Evolutionary conservation across 176 grass and related monocot genomes (phyloP), one percentile per base, ranked within the genome.

Genomic region (Chloris gayana): DNA sequence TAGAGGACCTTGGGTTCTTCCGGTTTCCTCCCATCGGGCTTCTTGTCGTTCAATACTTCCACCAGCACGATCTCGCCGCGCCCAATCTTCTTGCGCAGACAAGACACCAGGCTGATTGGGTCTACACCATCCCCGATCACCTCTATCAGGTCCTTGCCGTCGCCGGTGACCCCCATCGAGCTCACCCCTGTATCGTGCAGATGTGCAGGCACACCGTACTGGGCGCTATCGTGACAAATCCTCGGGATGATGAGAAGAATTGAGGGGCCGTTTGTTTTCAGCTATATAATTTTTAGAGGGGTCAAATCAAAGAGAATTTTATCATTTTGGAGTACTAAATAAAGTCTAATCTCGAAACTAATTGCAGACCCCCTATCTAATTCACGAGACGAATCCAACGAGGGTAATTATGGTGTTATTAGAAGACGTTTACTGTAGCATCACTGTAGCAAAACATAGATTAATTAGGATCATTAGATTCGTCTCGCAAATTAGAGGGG

Each of bases 61-160:
- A 93, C 57, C 59, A 64, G 51, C 24, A 90, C 4, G 45, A 93
- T 73, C 7, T 86, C 35, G 6, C 85, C 71, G 67, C 64, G 22
- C 7, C 81, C 85, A 17, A 93, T 17, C 82, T 85, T 90, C 73
- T 79, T 93, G 58, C 87, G 71, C 49, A 90, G 50, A 4, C 30
- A 53, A 9, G 2, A 34, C 25, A 85, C 75, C 34, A 91, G 39
- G 46, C 21, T 39, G 37, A 75, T 65, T 1, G 57, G 8, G 51
- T 58, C 54, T 9, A 59, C n/a, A 24, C 10, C 62, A 11, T 85
- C 88, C 27, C 88, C 93, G 2, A 85, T 49, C 21, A 97, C 81
- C 82, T 86, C 86, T 26, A 93, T 76, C 38, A 47, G 83, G 50
- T 91, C 86, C 83, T 31, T 89, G 26, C 72, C 72, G 38, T 87